Conservation (phyloP, 257 asterid species). For the Scutellaria baicalensis region DNA sequence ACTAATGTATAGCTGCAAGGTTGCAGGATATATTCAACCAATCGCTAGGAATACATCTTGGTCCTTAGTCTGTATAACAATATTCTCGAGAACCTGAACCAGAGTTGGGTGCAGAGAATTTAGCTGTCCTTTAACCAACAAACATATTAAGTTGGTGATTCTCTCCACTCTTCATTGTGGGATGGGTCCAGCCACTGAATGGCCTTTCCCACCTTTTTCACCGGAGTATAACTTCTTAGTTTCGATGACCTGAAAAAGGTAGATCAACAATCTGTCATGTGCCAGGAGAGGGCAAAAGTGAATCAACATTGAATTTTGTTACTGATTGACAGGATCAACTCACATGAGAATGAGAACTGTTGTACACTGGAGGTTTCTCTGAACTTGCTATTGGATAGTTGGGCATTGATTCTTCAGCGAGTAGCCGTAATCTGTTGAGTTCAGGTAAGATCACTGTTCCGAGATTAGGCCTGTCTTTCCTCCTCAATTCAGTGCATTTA, state of each 20-base stretch:
- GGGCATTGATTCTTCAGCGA: constrained; percentile 64
- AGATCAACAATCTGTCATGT: background rate
- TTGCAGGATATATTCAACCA: constrained; percentile 11
- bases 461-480: constrained; percentile 82
- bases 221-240: constrained; percentile 26
- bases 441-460: constrained; percentile 55
- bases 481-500: constrained; percentile 67
- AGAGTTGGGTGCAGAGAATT: constrained; percentile 3
- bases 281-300: background rate
- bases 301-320: background rate
- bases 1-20: constrained; percentile 20
- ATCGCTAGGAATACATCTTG: constrained; percentile 3
- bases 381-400: constrained; percentile 15
- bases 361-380: constrained; percentile 8
- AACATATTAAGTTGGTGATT: background rate
- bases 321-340: constrained; percentile 10
- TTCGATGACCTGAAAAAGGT: constrained; percentile 24
- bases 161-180: constrained; percentile 17
- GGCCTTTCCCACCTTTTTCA: constrained; percentile 13
- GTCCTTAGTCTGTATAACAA: constrained; percentile 10
- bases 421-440: constrained; percentile 51
- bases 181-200: constrained; percentile 15
- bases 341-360: constrained; percentile 34
- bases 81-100: constrained; percentile 6
- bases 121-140: constrained; percentile 4